phyloP scores from a whole-genome alignment of 2,329 filamentous ascomycete genomes.

The Botryotinia calthae region DNA sequence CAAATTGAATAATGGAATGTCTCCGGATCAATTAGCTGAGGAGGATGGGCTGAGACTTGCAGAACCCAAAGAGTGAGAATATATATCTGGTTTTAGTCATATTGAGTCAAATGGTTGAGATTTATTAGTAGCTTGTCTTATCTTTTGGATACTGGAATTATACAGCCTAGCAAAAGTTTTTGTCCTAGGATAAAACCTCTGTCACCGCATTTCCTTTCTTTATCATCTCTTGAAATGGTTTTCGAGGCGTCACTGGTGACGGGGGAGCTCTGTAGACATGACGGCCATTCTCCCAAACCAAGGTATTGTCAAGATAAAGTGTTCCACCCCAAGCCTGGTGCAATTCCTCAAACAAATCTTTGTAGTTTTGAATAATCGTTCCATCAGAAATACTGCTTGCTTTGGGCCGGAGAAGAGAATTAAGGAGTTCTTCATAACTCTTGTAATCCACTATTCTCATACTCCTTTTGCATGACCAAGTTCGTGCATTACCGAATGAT shows the following conservation, averaged over 20 bases:
- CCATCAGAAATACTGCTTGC: neutral
- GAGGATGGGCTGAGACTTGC: neutral
- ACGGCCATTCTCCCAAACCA: neutral
- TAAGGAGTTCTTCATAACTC: neutral
- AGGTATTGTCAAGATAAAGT: neutral
- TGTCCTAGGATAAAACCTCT: neutral
- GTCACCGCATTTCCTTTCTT: neutral
- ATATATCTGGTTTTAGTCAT: neutral
- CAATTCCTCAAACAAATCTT: neutral
- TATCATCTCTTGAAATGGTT: neutral
- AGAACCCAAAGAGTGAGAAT: neutral
- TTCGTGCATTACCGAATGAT: neutral
- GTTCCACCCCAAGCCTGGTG: slow-evolving; percentile 1
- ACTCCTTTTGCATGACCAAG: neutral
- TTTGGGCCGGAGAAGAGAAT: fast-evolving
- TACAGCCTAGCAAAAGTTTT: neutral
- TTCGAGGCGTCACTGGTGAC: neutral
- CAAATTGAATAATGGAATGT: neutral
- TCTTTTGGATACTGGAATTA: neutral
- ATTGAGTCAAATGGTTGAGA: neutral
- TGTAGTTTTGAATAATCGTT: neutral
- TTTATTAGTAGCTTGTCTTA: neutral
- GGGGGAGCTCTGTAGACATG: neutral
- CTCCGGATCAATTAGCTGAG: neutral
- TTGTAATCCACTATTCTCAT: neutral